Conservation (phyloP, 1,284 basidiomycete species). For the Moesziomyces parantarcticus region DNA sequence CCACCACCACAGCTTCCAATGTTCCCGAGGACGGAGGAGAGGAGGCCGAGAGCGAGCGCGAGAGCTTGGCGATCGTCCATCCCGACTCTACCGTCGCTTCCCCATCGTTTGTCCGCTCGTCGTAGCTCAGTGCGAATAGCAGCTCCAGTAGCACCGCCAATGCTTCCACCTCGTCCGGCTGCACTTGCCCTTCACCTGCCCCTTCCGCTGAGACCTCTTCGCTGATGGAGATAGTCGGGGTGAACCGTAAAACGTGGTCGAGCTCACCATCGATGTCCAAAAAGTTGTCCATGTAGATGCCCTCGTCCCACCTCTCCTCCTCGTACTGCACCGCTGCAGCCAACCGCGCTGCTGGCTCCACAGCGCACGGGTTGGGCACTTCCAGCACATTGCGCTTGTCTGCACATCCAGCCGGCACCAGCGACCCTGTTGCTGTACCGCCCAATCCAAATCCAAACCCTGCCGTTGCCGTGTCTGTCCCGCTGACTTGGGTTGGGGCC, state of each 20-base stretch:
- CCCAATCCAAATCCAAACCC: slow-evolving; percentile 21
- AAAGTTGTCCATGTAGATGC: slow-evolving; percentile 47
- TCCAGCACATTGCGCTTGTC: slow-evolving; percentile 31
- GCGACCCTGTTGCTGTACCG: slow-evolving; percentile 7
- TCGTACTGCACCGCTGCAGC: slow-evolving; percentile 20
- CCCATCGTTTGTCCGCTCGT: slow-evolving; percentile 40
- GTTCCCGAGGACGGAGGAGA: background rate
- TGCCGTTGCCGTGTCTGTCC: background rate
- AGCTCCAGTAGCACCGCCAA: slow-evolving; percentile 23
- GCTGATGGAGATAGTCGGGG: slow-evolving; percentile 3
- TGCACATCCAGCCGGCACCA: slow-evolving; percentile 24
- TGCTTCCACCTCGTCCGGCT: slow-evolving; percentile 21
- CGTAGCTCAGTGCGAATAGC: slow-evolving; percentile 41
- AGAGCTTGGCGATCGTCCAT: slow-evolving; percentile 47
- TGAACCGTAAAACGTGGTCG: slow-evolving; percentile 11
- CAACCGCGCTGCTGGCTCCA: slow-evolving; percentile 13
- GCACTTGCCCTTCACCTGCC: too few species aligned
- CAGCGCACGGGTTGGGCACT: slow-evolving; percentile 26
- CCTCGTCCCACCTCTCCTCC: slow-evolving; percentile 42
- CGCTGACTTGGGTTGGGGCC: background rate
- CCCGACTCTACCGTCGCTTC: slow-evolving; percentile 47
- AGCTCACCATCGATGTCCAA: slow-evolving; percentile 40
- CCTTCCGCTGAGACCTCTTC: too few species aligned
- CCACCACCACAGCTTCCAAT: slow-evolving; percentile 5
- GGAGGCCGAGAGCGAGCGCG: slow-evolving; percentile 24